Conservation (phyloP, 495 filamentous ascomycete species). For the Neurospora sp. region DNA sequence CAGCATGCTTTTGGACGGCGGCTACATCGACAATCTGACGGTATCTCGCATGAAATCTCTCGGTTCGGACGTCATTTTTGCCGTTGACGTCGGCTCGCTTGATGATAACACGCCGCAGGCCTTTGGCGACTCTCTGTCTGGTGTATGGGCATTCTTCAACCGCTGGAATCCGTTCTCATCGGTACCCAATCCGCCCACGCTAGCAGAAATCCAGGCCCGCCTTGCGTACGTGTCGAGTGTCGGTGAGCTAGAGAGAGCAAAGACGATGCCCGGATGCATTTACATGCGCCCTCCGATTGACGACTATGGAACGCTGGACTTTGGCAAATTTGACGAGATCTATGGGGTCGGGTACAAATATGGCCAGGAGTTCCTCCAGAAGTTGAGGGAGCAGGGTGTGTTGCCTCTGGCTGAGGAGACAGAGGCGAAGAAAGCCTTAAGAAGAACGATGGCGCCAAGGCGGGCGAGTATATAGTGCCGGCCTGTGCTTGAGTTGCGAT, state of each 20-base stretch:
- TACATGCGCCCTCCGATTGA: slow-evolving; percentile 97
- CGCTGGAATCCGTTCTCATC: slow-evolving; percentile 92
- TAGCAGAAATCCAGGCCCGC: slow-evolving; percentile 90
- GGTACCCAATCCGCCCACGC: slow-evolving; percentile 80
- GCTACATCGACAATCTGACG: slow-evolving; percentile 94
- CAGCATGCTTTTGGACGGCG: slow-evolving; percentile 89
- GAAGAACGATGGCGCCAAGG: slow-evolving; percentile 88
- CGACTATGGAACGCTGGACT: slow-evolving; percentile 86
- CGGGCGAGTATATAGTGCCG: slow-evolving; percentile 68
- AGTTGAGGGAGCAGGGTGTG: slow-evolving; percentile 64
- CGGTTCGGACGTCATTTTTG: slow-evolving; percentile 88
- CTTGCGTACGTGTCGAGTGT: slow-evolving; percentile 90
- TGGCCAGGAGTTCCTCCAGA: slow-evolving; percentile 66
- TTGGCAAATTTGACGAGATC: slow-evolving; percentile 95
- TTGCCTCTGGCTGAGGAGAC: slow-evolving; percentile 59
- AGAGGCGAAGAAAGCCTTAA: slow-evolving; percentile 78
- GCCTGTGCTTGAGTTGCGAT: not conserved
- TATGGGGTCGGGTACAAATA: slow-evolving; percentile 79
- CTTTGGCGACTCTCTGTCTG: slow-evolving; percentile 91
- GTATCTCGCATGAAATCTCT: slow-evolving; percentile 95
- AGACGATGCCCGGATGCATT: slow-evolving; percentile 72
- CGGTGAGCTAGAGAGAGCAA: slow-evolving; percentile 88
- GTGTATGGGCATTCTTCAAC: slow-evolving; percentile 86
- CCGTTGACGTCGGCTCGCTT: slow-evolving; percentile 83
- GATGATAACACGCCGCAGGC: slow-evolving; percentile 84